Evolutionary conservation across 2,329 filamentous ascomycete genomes (phyloP).

Genomic region (Periconia sp.): DNA sequence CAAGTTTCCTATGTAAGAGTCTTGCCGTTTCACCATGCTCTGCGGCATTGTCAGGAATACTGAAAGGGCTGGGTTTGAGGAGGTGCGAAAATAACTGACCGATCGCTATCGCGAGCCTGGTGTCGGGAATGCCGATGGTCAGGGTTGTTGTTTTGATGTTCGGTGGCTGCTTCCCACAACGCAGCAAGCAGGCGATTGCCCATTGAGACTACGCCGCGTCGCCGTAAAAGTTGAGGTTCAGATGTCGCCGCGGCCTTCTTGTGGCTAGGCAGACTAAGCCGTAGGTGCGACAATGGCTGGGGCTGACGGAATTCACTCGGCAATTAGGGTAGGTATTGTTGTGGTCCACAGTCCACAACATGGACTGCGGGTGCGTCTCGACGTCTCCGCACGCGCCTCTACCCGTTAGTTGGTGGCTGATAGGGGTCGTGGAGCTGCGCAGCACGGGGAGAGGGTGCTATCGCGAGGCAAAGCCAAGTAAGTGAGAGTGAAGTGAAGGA

Average conservation of each 20-base stretch:
- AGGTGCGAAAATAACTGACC: background rate
- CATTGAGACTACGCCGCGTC: background rate
- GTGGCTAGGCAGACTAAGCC: background rate
- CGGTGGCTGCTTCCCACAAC: background rate
- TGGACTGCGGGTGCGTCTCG: background rate
- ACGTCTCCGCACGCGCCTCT: background rate
- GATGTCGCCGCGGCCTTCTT: background rate
- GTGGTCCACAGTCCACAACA: background rate
- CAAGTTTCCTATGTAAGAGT: slow-evolving; percentile 24
- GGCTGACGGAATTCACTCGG: background rate
- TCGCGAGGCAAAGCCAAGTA: background rate
- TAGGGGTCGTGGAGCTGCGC: background rate
- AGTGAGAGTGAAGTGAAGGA: background rate
- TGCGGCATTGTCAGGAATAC: background rate
- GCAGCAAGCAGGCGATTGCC: background rate
- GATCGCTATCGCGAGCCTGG: background rate
- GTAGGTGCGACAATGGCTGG: background rate
- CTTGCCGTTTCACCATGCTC: slow-evolving; percentile 28
- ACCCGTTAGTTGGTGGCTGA: background rate
- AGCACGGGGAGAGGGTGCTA: background rate
- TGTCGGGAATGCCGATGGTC: slow-evolving; percentile 9
- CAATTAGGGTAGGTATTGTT: background rate
- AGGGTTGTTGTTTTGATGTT: background rate
- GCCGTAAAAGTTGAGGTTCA: background rate
- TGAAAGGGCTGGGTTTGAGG: background rate